Conservation (phyloP, 306 rosid species). For the Begonia loranthoides region DNA sequence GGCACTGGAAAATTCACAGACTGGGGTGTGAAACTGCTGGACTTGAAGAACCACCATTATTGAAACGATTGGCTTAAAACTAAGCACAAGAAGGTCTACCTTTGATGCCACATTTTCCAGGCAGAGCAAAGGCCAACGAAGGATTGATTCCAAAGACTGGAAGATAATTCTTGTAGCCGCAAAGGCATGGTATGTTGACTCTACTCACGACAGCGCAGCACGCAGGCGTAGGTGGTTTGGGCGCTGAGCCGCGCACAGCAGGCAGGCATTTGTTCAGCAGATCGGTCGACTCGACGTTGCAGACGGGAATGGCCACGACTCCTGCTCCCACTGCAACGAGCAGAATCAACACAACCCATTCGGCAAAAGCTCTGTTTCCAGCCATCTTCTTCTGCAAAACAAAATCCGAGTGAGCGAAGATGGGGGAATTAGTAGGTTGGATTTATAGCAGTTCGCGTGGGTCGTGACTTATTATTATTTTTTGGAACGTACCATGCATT, state of each 20-base stretch:
- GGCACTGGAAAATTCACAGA: background rate
- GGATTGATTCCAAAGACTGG: constrained; percentile 39
- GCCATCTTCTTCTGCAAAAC: background rate
- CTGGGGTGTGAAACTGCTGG: background rate
- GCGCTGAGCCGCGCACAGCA: constrained; percentile 12
- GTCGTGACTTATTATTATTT: too few relatives aligned
- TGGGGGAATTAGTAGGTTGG: too few relatives aligned
- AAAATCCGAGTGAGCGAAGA: too few relatives aligned
- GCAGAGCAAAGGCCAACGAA: constrained; percentile 44
- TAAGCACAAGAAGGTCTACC: constrained; percentile 14
- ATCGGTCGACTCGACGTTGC: constrained; percentile 28
- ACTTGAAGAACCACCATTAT: too few relatives aligned
- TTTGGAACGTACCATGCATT: too few relatives aligned
- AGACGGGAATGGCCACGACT: constrained; percentile 18
- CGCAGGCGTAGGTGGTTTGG: background rate
- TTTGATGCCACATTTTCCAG: constrained; percentile 34
- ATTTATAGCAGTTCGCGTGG: too few relatives aligned
- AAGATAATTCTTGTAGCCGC: constrained; percentile 30
- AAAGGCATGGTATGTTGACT: constrained; percentile 40
- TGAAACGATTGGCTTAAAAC: too few relatives aligned
- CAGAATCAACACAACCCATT: constrained; percentile 19
- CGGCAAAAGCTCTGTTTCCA: background rate
- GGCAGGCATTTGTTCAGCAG: constrained; percentile 18
- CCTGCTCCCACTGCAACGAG: constrained; percentile 20
- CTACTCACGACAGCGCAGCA: constrained; percentile 40